Percentiles rank a stretch among this genome's conserved stretches.
Evolutionary conservation across 2,329 filamentous ascomycete species (phyloP).

Genomic region (Orbilia blumenaviensis): DNA sequence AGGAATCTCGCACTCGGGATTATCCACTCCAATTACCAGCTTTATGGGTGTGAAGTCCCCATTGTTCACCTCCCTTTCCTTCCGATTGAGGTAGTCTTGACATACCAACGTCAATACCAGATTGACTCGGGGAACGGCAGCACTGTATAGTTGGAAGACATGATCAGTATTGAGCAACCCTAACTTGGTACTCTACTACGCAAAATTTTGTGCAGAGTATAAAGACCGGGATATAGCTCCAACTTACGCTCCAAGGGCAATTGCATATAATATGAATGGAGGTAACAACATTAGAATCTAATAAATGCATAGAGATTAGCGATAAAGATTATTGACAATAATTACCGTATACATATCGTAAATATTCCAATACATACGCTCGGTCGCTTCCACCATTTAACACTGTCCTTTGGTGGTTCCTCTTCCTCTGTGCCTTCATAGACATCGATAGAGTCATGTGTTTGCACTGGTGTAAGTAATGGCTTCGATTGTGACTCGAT

Average conservation of each 20-base stretch:
- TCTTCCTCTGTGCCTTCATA: slow-evolving; percentile 22
- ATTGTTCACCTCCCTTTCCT: slow-evolving; percentile 69
- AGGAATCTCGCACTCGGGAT: slow-evolving; percentile 80
- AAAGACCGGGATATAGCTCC: neutral
- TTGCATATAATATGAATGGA: slow-evolving; percentile 80
- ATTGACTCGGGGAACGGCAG: slow-evolving; percentile 55
- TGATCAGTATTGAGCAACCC: neutral
- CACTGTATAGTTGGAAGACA: slow-evolving; percentile 23
- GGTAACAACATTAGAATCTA: slow-evolving; percentile 80
- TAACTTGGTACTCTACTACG: neutral
- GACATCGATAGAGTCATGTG: neutral
- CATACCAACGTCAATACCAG: slow-evolving; percentile 84
- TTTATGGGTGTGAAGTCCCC: slow-evolving; percentile 61
- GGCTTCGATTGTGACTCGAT: slow-evolving; percentile 32
- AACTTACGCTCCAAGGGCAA: slow-evolving; percentile 79
- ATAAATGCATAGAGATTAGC: neutral
- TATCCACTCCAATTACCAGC: slow-evolving; percentile 73
- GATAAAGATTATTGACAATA: neutral
- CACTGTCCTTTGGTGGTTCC: neutral
- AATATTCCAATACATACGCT: slow-evolving; percentile 32
- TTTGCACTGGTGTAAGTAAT: slow-evolving; percentile 17
- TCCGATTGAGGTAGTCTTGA: slow-evolving; percentile 79
- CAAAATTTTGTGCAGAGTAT: neutral
- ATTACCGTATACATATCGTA: neutral
- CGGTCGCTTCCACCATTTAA: slow-evolving; percentile 56